A percentile compares a stretch with the other conserved stretches of the same genome.
Evolutionary conservation across 1,284 basidiomycete species (phyloP).

Genomic region (Ustilago esculenta): DNA sequence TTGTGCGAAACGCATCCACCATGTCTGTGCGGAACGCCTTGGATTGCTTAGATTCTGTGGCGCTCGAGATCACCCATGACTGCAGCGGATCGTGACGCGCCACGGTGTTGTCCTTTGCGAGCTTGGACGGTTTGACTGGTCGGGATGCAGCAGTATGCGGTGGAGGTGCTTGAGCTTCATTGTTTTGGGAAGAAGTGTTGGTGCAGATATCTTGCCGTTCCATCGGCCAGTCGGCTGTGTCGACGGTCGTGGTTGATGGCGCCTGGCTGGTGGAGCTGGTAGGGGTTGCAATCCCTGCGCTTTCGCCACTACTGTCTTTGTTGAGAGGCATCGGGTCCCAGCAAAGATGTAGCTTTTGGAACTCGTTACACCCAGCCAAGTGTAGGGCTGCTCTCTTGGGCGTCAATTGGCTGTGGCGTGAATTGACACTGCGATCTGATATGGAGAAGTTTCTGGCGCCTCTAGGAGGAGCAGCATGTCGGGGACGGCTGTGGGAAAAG

Average conservation of each 20-base stretch:
- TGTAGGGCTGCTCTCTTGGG: constrained; percentile 10
- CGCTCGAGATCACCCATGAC: constrained; percentile 17
- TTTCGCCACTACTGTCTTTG: no score
- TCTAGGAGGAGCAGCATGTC: constrained; percentile 28
- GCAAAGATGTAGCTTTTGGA: constrained; percentile 22
- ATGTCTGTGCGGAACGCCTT: constrained; percentile 32
- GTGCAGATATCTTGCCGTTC: constrained; percentile 57
- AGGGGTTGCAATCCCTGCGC: no score
- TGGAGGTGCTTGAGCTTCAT: constrained; percentile 24
- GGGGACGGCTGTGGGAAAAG: constrained; percentile 25
- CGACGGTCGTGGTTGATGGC: background rate
- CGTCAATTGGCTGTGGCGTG: background rate
- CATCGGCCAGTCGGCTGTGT: constrained; percentile 40
- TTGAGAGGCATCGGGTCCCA: constrained; percentile 31
- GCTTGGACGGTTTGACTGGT: background rate
- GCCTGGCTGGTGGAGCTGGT: no score
- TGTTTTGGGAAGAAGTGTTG: constrained; percentile 35
- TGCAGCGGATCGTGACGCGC: background rate
- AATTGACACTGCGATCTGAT: background rate
- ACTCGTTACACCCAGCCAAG: constrained; percentile 13
- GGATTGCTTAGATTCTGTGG: constrained; percentile 13
- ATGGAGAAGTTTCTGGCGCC: constrained; percentile 20
- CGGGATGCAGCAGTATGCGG: constrained; percentile 10
- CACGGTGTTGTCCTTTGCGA: no score
- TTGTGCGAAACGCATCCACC: constrained; percentile 31